A percentile compares a stretch with the other conserved stretches of the same genome.
phyloP scores from a whole-genome alignment of 2,329 filamentous ascomycete genomes.

The Polychaeton citri region DNA sequence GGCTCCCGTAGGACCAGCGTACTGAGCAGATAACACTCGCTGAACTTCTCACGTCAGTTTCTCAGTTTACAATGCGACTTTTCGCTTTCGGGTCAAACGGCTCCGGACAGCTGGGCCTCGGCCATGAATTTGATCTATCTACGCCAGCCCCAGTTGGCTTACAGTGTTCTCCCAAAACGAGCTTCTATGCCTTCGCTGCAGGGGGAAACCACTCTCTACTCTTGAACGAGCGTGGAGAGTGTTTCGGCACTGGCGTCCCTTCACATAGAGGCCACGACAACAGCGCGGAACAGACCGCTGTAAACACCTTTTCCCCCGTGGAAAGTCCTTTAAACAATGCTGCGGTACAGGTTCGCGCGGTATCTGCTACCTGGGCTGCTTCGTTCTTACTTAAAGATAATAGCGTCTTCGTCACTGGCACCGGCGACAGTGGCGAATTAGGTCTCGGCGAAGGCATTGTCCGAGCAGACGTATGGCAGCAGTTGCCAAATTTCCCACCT shows the following conservation, averaged over 20 bases:
- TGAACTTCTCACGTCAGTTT: no score
- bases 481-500: constrained; percentile 53
- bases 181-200: constrained; percentile 21
- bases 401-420: constrained; percentile 50
- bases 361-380: constrained; percentile 66
- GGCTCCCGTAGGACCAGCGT: no score
- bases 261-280: background rate
- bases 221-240: constrained; percentile 40
- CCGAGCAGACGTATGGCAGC: constrained; percentile 24
- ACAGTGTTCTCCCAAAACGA: background rate
- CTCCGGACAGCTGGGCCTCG: constrained; percentile 37
- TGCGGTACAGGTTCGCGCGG: background rate
- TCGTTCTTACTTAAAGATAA: constrained; percentile 48
- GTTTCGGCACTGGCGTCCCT: background rate
- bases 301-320: constrained; percentile 50
- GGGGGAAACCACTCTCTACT: constrained; percentile 84
- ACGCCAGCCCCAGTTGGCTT: constrained; percentile 7
- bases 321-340: constrained; percentile 18
- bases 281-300: constrained; percentile 33
- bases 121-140: constrained; percentile 28
- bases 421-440: constrained; percentile 58
- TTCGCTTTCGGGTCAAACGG: constrained; percentile 38
- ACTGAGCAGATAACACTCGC: no score
- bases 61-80: constrained; percentile 3
- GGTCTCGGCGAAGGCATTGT: constrained; percentile 39